Conservation (phyloP, 768 basidiomycete species). For the Boletus edulis region DNA sequence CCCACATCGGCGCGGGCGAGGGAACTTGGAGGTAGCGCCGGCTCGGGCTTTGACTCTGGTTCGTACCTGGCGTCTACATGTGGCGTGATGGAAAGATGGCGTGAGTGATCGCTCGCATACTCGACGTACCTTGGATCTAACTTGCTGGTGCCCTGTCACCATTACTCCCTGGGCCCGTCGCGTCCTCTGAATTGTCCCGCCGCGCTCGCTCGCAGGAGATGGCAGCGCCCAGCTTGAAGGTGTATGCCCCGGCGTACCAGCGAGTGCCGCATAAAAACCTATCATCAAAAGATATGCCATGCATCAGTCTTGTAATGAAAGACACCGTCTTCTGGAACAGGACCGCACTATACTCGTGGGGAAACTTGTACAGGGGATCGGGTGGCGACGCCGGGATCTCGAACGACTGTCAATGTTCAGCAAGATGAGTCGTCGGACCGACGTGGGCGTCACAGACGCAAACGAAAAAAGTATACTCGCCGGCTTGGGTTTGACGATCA, state of each 20-base stretch:
- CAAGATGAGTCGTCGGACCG: background rate
- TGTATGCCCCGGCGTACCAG: constrained; percentile 13
- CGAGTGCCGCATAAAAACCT: constrained; percentile 25
- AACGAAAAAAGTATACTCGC: constrained; percentile 11
- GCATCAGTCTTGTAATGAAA: background rate
- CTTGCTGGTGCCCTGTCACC: background rate
- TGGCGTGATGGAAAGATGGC: no score
- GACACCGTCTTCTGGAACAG: background rate
- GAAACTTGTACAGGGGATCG: constrained; percentile 27
- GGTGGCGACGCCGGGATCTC: constrained; percentile 24
- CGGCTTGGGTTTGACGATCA: constrained; percentile 31
- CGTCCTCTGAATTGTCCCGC: background rate
- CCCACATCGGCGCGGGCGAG: constrained; percentile 11
- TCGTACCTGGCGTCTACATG: background rate
- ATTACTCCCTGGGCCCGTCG: background rate
- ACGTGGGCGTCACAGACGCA: no score
- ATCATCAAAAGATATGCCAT: background rate
- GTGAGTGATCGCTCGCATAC: no score
- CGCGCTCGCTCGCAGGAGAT: background rate
- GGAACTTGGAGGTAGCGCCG: constrained; percentile 17
- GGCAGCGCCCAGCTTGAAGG: constrained; percentile 6
- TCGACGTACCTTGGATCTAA: background rate
- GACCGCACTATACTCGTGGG: constrained; percentile 20
- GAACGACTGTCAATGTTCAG: constrained; percentile 17
- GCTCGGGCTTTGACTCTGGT: background rate